Evolutionary conservation across 1,284 basidiomycete species (phyloP).

Genomic region (Ustilago lituana): DNA sequence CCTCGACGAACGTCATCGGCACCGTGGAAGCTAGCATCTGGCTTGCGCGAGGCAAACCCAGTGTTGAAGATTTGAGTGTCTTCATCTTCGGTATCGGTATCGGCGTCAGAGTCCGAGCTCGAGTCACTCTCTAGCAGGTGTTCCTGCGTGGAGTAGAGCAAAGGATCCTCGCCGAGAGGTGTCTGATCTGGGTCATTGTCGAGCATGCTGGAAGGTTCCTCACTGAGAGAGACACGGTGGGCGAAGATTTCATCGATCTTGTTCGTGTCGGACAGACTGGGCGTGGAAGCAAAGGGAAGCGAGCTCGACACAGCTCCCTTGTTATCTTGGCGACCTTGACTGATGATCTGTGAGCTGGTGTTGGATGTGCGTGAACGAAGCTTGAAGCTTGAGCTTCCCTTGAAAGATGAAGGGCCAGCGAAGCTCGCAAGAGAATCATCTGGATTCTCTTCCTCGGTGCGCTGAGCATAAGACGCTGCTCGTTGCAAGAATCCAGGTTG

Average conservation of each 20-base stretch:
- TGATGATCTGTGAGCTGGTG: background rate
- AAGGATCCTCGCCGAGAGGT: conserved; percentile 54
- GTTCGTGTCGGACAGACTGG: background rate
- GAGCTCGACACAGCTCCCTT: background rate
- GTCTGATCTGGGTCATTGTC: conserved; percentile 48
- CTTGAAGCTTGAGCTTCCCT: conserved; percentile 34
- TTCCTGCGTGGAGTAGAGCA: conserved; percentile 47
- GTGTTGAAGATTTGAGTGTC: background rate
- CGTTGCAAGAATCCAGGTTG: background rate
- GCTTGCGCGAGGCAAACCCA: background rate
- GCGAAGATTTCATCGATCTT: conserved; percentile 7
- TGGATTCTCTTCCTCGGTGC: conserved; percentile 12
- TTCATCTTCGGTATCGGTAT: conserved; percentile 30
- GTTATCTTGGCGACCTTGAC: background rate
- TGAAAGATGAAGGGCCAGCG: conserved; percentile 24
- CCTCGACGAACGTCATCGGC: no score
- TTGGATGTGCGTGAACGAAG: conserved; percentile 28
- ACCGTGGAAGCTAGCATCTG: background rate
- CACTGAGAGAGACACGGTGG: conserved; percentile 26
- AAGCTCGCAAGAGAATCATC: conserved; percentile 40
- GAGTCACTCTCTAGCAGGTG: conserved; percentile 46
- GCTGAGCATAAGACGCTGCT: conserved; percentile 4
- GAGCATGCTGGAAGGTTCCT: conserved; percentile 53
- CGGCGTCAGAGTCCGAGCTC: conserved; percentile 28
- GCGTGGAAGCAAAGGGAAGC: background rate